Evolutionary conservation across 495 filamentous ascomycete species (phyloP).

Genomic region (Cairneyella variabilis): DNA sequence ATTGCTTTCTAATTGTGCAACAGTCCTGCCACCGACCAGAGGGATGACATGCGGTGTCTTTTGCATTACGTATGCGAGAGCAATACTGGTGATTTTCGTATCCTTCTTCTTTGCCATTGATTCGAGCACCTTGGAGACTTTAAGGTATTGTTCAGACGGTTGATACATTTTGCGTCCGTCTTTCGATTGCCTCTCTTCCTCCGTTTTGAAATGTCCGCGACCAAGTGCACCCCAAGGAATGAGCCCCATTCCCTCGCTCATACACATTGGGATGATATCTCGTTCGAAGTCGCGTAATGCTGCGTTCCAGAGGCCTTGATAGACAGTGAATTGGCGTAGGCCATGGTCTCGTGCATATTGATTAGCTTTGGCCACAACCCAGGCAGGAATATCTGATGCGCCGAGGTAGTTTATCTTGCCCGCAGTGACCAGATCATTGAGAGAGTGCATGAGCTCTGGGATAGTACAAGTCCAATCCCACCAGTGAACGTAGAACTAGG

Average conservation of each 20-base stretch:
- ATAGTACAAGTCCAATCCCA: conserved; percentile 59
- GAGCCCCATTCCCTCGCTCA: conserved; percentile 55
- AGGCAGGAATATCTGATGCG: conserved; percentile 59
- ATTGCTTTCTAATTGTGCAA: conserved; percentile 62
- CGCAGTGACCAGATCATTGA: conserved; percentile 51
- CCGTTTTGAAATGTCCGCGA: conserved; percentile 48
- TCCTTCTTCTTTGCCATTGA: conserved; percentile 49
- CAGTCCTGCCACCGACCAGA: conserved; percentile 53
- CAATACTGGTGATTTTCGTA: conserved; percentile 39
- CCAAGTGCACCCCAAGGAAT: conserved; percentile 53
- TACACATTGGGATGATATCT: conserved; percentile 54
- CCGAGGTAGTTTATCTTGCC: conserved; percentile 64
- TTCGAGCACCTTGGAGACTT: conserved; percentile 41
- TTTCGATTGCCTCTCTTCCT: conserved; percentile 34
- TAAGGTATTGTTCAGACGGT: conserved; percentile 32
- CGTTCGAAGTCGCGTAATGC: conserved; percentile 50
- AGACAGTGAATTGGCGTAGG: conserved; percentile 59
- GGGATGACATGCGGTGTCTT: conserved; percentile 51
- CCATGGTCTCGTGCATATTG: conserved; percentile 56
- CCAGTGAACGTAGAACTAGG: conserved; percentile 48
- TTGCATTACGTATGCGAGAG: conserved; percentile 51
- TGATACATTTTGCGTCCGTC: conserved; percentile 32
- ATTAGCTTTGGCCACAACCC: conserved; percentile 59
- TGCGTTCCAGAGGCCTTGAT: conserved; percentile 62
- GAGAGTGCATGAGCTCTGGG: conserved; percentile 56